Percentiles rank a stretch among this genome's conserved stretches.
Evolutionary conservation across 2,329 filamentous ascomycete species (phyloP).

Genomic region (Fusarium humuli): DNA sequence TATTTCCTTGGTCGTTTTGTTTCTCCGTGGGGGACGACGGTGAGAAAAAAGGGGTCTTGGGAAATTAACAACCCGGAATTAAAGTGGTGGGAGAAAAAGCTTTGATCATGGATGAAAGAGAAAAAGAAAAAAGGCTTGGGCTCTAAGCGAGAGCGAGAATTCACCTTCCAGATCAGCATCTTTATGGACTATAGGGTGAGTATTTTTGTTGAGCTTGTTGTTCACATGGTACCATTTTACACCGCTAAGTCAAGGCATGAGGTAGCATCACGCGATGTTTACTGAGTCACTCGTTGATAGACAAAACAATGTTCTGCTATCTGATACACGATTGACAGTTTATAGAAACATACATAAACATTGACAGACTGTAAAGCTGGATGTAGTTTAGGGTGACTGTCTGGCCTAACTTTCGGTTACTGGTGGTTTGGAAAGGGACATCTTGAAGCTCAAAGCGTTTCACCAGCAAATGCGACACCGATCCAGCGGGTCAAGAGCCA

Average conservation of each 20-base stretch:
- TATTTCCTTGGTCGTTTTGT: not conserved
- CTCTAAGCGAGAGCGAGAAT: not conserved
- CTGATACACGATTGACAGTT: not conserved
- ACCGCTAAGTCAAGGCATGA: constrained; percentile 12
- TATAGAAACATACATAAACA: not conserved
- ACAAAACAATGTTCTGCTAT: not conserved
- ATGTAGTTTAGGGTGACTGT: not conserved
- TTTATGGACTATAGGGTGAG: constrained; percentile 8
- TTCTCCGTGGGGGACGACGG: not conserved
- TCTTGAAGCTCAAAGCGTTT: constrained; percentile 11
- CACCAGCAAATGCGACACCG: constrained; percentile 2
- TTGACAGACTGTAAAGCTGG: not conserved
- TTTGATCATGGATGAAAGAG: not conserved
- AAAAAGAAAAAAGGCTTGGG: not conserved
- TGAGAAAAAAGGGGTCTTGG: not conserved
- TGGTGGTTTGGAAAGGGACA: constrained; percentile 1
- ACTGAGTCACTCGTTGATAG: not conserved
- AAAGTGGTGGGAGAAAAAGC: not conserved
- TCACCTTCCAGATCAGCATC: not conserved
- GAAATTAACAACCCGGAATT: constrained; percentile 3
- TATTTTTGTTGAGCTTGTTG: constrained; percentile 7
- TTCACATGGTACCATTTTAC: constrained; percentile 15
- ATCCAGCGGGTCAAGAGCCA: constrained; percentile 3
- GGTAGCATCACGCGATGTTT: constrained; percentile 18
- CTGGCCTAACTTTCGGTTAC: not conserved